Evolutionary conservation across 352 stramenopile genomes (phyloP).

Genomic region (Phytophthora cryptogea): DNA sequence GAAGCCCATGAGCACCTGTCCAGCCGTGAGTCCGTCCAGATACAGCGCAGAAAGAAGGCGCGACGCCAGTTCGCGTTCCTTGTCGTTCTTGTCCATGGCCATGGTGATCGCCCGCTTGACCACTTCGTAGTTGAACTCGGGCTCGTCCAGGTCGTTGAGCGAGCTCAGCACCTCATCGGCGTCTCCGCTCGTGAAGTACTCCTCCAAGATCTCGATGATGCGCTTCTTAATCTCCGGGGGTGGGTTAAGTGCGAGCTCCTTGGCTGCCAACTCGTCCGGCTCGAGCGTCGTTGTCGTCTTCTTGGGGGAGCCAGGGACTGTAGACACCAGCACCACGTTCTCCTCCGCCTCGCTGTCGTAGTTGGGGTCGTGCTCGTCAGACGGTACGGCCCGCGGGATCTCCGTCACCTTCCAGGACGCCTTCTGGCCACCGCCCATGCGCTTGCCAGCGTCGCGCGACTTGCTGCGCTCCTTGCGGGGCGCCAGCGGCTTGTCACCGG

Average conservation of each 20-base stretch:
- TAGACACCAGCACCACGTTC: slow-evolving; percentile 88
- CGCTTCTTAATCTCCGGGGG: slow-evolving; percentile 90
- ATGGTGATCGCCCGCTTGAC: slow-evolving; percentile 96
- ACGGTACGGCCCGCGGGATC: slow-evolving; percentile 59
- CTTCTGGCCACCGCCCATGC: slow-evolving; percentile 89
- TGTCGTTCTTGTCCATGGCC: slow-evolving; percentile 88
- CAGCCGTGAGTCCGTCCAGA: slow-evolving; percentile 81
- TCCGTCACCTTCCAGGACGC: slow-evolving; percentile 84
- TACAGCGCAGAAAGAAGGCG: slow-evolving; percentile 94
- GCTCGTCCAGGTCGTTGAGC: slow-evolving; percentile 64
- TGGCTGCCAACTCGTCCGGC: slow-evolving; percentile 69
- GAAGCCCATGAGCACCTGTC: slow-evolving; percentile 92
- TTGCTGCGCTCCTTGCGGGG: slow-evolving; percentile 84
- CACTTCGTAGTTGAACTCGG: slow-evolving; percentile 90
- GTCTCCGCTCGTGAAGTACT: slow-evolving; percentile 91
- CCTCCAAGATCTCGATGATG: slow-evolving; percentile 87
- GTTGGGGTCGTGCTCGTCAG: slow-evolving; percentile 92
- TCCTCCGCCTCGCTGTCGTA: slow-evolving; percentile 93
- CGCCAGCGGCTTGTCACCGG: slow-evolving; percentile 55
- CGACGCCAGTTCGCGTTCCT: slow-evolving; percentile 54
- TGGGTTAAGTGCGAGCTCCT: slow-evolving; percentile 76
- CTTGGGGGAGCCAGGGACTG: slow-evolving; percentile 41
- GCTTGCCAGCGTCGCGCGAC: slow-evolving; percentile 84
- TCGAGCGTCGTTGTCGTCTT: slow-evolving; percentile 58
- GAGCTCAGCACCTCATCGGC: slow-evolving; percentile 89